A percentile compares a stretch with the other conserved stretches of the same genome.
Conservation (phyloP, 495 filamentous ascomycete species). For the Amorphotheca resinae region DNA sequence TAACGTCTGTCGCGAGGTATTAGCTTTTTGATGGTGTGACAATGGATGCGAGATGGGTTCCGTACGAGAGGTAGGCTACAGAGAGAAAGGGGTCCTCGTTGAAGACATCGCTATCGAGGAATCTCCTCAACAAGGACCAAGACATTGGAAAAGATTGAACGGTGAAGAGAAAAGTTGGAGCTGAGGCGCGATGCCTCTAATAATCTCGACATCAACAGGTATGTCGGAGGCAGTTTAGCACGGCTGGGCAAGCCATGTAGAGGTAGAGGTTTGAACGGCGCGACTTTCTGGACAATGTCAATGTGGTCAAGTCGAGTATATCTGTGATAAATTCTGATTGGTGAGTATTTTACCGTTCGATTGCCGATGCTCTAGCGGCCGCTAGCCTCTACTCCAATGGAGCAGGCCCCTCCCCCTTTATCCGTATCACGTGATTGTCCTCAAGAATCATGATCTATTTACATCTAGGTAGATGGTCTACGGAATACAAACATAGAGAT, state of each 20-base stretch:
- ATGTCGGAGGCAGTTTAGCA: neutral
- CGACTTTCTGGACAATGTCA: neutral
- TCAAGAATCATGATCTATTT: no score
- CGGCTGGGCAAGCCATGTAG: conserved; percentile 11
- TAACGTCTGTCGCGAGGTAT: conserved; percentile 44
- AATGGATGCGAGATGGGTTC: conserved; percentile 3
- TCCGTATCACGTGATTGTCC: no score
- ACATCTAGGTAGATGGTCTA: no score
- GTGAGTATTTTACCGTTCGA: no score
- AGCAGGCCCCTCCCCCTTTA: no score
- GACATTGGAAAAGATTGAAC: conserved; percentile 21
- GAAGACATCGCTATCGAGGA: conserved; percentile 74
- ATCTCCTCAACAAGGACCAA: conserved; percentile 58
- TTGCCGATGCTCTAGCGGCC: no score
- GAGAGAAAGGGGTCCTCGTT: conserved; percentile 69
- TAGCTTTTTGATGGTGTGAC: neutral
- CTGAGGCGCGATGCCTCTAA: conserved; percentile 20
- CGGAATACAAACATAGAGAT: no score
- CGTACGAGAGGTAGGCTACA: conserved; percentile 67
- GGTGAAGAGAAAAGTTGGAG: conserved; percentile 1
- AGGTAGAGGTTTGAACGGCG: neutral
- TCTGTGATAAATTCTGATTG: neutral
- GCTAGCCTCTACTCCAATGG: no score
- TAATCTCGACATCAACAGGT: conserved; percentile 20
- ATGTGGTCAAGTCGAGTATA: neutral